Conservation (phyloP, 2,329 filamentous ascomycete species). For the Cadophora malorum region DNA sequence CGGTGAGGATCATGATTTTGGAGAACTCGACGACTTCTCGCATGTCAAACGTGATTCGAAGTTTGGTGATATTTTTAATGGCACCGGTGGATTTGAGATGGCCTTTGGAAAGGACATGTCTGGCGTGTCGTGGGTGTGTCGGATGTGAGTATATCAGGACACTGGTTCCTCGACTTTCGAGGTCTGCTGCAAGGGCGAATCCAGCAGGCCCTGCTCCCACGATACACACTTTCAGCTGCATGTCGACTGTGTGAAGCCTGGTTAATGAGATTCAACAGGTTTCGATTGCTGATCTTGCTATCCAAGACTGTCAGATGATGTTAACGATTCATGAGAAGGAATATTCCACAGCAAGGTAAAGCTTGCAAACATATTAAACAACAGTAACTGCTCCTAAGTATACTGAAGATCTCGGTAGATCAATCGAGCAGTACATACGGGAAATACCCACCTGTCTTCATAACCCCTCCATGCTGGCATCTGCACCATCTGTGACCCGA, state of each 20-base stretch:
- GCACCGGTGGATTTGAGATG: slow-evolving; percentile 13
- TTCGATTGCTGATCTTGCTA: background rate
- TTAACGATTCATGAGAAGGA: background rate
- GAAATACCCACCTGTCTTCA: background rate
- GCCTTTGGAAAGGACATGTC: slow-evolving; percentile 13
- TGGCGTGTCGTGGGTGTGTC: slow-evolving; percentile 21
- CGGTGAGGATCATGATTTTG: slow-evolving; percentile 26
- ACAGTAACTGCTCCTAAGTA: background rate
- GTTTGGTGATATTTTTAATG: slow-evolving; percentile 1
- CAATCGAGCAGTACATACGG: background rate
- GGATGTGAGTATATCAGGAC: slow-evolving; percentile 29
- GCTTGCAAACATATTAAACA: background rate
- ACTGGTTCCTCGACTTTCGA: slow-evolving; percentile 20
- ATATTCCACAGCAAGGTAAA: background rate
- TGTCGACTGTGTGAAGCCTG: background rate
- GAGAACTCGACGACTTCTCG: slow-evolving; percentile 23
- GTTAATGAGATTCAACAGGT: background rate
- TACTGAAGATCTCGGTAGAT: background rate
- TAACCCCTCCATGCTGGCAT: background rate
- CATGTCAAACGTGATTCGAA: slow-evolving; percentile 23
- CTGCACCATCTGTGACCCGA: background rate
- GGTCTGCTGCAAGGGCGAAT: slow-evolving; percentile 28
- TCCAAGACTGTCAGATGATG: background rate
- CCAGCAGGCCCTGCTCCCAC: slow-evolving; percentile 28
- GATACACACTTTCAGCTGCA: slow-evolving; percentile 29